Conservation (phyloP, 2,329 filamentous ascomycete genomes). For the Scleromitrula shiraiana region DNA sequence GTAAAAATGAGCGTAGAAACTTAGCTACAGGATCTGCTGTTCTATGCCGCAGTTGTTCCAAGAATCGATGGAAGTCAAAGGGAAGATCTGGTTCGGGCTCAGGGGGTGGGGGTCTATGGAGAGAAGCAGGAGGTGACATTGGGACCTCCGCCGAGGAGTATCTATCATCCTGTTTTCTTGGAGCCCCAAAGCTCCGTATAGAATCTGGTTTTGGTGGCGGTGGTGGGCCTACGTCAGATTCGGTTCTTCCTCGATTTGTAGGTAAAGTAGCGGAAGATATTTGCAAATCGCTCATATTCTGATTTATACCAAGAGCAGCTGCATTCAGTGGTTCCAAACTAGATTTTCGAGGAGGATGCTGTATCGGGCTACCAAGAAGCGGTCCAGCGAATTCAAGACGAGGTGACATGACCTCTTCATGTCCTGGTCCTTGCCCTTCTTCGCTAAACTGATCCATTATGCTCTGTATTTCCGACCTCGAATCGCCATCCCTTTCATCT, state of each 20-base stretch:
- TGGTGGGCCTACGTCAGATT: constrained; percentile 27
- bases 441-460: constrained; percentile 96
- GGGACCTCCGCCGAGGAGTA: constrained; percentile 29
- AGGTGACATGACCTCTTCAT: constrained; percentile 87
- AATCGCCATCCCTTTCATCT: constrained; percentile 59
- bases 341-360: constrained; percentile 76
- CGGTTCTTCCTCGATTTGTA: constrained; percentile 14
- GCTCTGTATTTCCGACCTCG: constrained; percentile 81
- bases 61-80: constrained; percentile 95
- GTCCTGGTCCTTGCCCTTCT: constrained; percentile 59
- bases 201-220: constrained; percentile 36
- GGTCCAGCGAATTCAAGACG: constrained; percentile 76
- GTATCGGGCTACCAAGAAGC: constrained; percentile 55
- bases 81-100: constrained; percentile 78
- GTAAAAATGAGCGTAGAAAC: constrained; percentile 88
- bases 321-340: constrained; percentile 65
- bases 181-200: constrained; percentile 25
- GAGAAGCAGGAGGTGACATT: constrained; percentile 39
- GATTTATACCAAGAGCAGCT: constrained; percentile 14
- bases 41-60: constrained; percentile 91
- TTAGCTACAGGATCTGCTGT: constrained; percentile 97
- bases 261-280: constrained; percentile 17
- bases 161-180: constrained; percentile 38
- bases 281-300: constrained; percentile 26
- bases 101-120: constrained; percentile 57